phyloP scores from a whole-genome alignment of 164 flowering plant genomes.

The Akebia trifoliata region DNA sequence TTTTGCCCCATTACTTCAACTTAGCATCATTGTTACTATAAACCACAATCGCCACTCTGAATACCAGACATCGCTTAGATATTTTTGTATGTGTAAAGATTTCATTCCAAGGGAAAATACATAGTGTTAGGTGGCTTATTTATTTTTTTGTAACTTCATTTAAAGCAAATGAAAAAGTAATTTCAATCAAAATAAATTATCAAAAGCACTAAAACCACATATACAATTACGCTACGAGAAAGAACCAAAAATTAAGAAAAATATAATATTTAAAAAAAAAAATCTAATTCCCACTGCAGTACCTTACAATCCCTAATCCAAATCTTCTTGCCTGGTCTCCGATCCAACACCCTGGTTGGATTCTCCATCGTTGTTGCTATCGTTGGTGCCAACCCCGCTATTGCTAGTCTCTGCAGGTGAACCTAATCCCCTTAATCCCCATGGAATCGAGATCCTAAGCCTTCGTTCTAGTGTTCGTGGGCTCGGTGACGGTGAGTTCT shows the following conservation, averaged over 20 bases:
- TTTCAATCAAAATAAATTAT: too few relatives aligned
- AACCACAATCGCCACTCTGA: too few relatives aligned
- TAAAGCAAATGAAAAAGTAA: too few relatives aligned
- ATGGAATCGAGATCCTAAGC: constrained; percentile 55
- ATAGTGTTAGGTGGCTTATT: too few relatives aligned
- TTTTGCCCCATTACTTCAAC: too few relatives aligned
- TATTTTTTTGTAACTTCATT: too few relatives aligned
- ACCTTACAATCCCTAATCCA: constrained; percentile 38
- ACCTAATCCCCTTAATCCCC: constrained; percentile 42
- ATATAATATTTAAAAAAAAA: not conserved
- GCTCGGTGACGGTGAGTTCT: constrained; percentile 11
- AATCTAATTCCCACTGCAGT: not conserved
- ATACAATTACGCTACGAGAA: too few relatives aligned
- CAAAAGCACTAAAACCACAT: too few relatives aligned
- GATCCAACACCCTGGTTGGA: constrained; percentile 26
- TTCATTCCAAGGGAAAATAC: too few relatives aligned
- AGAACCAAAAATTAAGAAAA: not conserved
- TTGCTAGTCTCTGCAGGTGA: constrained; percentile 45
- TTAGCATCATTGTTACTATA: too few relatives aligned
- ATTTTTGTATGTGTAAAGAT: too few relatives aligned
- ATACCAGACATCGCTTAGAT: too few relatives aligned
- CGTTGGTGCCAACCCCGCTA: constrained; percentile 26
- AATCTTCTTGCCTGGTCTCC: constrained; percentile 46
- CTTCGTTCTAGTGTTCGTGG: constrained; percentile 37
- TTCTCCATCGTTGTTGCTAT: constrained; percentile 21